Evolutionary conservation across 768 basidiomycete genomes (phyloP).

Genomic region (Suillus cothurnatus): DNA sequence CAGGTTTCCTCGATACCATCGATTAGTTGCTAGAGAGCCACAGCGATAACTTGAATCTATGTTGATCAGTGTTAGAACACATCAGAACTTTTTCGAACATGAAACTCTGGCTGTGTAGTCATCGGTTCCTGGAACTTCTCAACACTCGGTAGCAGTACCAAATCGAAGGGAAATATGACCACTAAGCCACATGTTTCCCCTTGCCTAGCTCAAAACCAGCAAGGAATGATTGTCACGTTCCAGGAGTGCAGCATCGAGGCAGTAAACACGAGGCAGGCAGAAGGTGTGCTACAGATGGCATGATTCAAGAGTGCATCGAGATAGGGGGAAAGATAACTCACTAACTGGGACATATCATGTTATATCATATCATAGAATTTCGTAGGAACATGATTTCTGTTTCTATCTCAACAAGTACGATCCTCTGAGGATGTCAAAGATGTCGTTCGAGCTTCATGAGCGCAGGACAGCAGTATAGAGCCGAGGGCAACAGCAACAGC

Average conservation of each 20-base stretch:
- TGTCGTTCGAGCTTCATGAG: not conserved
- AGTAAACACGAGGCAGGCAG: conserved; percentile 3
- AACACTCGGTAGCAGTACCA: not conserved
- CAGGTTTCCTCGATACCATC: conserved; percentile 2
- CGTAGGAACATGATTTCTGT: not conserved
- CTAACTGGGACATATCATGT: not conserved
- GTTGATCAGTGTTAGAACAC: not conserved
- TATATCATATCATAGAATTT: not conserved
- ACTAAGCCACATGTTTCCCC: not conserved
- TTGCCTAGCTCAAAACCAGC: not conserved
- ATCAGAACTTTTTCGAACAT: not conserved
- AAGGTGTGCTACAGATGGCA: not conserved
- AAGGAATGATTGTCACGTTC: not conserved
- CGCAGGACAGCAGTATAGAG: not conserved
- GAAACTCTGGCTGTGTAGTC: not conserved
- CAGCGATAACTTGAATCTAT: not conserved
- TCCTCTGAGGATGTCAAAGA: not conserved
- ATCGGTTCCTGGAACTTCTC: conserved; percentile 6
- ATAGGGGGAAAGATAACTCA: not conserved
- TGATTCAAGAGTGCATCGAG: not conserved
- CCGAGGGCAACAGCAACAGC: not conserved
- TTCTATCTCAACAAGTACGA: not conserved
- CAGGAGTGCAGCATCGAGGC: not conserved
- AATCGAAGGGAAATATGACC: not conserved
- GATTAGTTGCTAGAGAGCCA: not conserved